Evolutionary conservation across 768 basidiomycete genomes (phyloP).

Genomic region (Macrolepiota fuliginosa): DNA sequence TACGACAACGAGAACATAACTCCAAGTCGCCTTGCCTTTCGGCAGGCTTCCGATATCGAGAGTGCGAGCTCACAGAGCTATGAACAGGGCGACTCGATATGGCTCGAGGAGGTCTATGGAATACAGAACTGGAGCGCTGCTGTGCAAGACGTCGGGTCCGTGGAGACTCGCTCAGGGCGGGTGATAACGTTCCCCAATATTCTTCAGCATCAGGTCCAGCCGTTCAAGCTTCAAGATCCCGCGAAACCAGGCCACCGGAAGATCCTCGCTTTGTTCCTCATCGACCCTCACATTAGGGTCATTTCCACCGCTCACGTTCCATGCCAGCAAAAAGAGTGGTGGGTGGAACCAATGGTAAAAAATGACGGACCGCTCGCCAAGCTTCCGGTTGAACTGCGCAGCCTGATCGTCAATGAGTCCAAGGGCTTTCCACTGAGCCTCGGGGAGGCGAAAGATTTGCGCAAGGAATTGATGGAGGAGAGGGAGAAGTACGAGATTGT

Average conservation of each 20-base stretch:
- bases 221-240: conserved; percentile 31
- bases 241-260: conserved; percentile 37
- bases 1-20: conserved; percentile 17
- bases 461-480: conserved; percentile 28
- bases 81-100: conserved; percentile 21
- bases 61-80: conserved; percentile 5
- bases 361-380: conserved; percentile 2
- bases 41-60: conserved; percentile 5
- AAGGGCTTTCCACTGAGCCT: conserved; percentile 23
- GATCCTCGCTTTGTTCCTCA: conserved; percentile 37
- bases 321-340: conserved; percentile 27
- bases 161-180: conserved; percentile 25
- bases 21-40: conserved; percentile 13
- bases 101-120: conserved; percentile 19
- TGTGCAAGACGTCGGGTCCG: conserved; percentile 23
- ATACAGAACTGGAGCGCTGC: conserved; percentile 14
- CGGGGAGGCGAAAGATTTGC: conserved; percentile 23
- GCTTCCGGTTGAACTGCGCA: conserved; percentile 23
- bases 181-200: conserved; percentile 33
- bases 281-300: conserved; percentile 28
- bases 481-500: conserved; percentile 17
- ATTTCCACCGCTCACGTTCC: conserved; percentile 23
- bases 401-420: conserved; percentile 16
- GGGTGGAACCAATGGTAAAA: conserved; percentile 17
- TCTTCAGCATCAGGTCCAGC: conserved; percentile 32